These are phyloP conservation scores for Penicillium dipodomyicola DNA, from an alignment of 495 filamentous ascomycete genomes.

Conservation along the genomic window DNA sequence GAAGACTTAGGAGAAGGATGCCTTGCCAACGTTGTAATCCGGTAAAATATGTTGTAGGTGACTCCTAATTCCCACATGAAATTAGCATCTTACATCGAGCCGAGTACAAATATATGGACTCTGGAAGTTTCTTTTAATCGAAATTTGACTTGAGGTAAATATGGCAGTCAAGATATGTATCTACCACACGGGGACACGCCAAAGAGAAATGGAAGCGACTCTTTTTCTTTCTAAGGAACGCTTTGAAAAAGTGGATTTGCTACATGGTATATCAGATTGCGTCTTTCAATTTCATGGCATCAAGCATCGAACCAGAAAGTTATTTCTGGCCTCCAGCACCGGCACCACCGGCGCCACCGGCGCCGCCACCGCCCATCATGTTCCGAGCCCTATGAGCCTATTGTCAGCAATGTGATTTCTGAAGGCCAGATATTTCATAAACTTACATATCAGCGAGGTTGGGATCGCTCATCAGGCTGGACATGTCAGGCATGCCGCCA, in stretches of 20 bases:
- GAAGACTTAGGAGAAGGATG: too few species aligned
- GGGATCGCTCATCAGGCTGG: constrained; percentile 83
- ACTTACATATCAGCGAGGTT: constrained; percentile 90
- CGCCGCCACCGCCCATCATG: constrained; percentile 65
- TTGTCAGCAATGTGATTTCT: constrained; percentile 12
- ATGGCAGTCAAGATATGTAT: not conserved
- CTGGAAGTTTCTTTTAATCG: not conserved
- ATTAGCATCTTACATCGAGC: too few species aligned
- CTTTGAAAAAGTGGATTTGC: constrained; percentile 22
- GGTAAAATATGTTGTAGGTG: too few species aligned
- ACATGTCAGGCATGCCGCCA: constrained; percentile 79
- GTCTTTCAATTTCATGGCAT: constrained; percentile 23
- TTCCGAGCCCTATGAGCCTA: constrained; percentile 61
- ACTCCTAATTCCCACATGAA: too few species aligned
- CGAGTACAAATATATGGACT: not conserved
- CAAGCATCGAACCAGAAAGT: constrained; percentile 10
- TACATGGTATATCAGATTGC: constrained; percentile 24
- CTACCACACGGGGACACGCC: not conserved
- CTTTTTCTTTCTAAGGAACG: constrained; percentile 17
- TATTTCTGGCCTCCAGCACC: constrained; percentile 26
- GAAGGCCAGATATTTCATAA: not conserved
- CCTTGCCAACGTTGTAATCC: too few species aligned
- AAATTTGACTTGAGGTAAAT: not conserved
- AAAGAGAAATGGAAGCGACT: not conserved
- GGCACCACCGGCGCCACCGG: constrained; percentile 44